Conservation (phyloP, 1,139 yeast species). For the Candida freyschussii region DNA sequence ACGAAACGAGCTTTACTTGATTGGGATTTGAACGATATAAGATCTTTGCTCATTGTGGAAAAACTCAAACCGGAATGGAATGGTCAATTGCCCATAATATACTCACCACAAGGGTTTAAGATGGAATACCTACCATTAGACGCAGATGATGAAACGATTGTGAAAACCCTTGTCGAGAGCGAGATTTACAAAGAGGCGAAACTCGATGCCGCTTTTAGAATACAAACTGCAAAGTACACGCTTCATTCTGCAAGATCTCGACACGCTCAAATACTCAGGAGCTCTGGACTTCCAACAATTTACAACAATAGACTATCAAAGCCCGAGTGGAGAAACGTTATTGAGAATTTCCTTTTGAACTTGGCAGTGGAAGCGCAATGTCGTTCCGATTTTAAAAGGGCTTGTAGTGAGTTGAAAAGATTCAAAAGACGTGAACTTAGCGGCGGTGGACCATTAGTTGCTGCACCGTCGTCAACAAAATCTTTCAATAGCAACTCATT, state of each 20-base stretch:
- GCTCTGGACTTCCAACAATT: constrained; percentile 19
- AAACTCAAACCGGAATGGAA: constrained; percentile 49
- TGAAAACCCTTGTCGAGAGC: constrained; percentile 43
- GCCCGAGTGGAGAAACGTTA: constrained; percentile 64
- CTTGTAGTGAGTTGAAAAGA: constrained; percentile 40
- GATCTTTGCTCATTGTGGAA: constrained; percentile 53
- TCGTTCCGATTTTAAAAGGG: constrained; percentile 49
- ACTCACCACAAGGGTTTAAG: constrained; percentile 30
- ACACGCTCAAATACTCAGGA: constrained; percentile 33
- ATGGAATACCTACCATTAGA: constrained; percentile 46
- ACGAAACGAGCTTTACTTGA: constrained; percentile 55
- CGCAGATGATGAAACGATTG: constrained; percentile 44
- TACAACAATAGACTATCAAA: constrained; percentile 29
- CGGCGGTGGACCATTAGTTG: constrained; percentile 1
- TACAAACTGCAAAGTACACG: constrained; percentile 56
- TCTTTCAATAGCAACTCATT: constrained; percentile 16
- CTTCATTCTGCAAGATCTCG: constrained; percentile 51
- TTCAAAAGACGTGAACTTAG: constrained; percentile 25
- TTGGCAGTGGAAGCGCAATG: constrained; percentile 69
- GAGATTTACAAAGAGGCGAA: constrained; percentile 58
- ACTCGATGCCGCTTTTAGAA: constrained; percentile 45
- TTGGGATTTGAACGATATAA: constrained; percentile 62
- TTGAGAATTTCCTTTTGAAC: constrained; percentile 59
- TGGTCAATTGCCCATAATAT: constrained; percentile 42
- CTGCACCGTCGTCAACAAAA: constrained; percentile 4